Base-by-base conservation (phyloP, 1,139 yeast genomes). In the Hemisphaericaspora lyxosophila region DNA sequence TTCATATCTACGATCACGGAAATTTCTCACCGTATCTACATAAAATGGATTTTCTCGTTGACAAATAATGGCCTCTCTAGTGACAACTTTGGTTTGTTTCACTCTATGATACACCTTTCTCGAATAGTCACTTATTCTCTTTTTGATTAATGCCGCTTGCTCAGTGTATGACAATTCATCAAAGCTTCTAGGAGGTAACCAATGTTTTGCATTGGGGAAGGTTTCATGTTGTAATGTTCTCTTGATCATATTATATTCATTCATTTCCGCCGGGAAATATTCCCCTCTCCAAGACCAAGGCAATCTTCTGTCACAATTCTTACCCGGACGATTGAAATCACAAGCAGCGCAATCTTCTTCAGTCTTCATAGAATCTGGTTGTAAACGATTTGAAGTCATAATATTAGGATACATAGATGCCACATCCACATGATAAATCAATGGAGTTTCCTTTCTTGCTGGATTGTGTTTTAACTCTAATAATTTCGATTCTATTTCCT, bases 241-340 rank as follows among this genome's bases (percentile, higher is more conserved):
- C 56, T 85, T 86, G 36, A 92, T 81, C 95, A 90, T 85, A 43
- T 83, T 78, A 57, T 92, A 92, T 54, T 94, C 98, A 51, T 85
- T 89, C 78, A 81, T 82, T 57, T 87, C 84, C 0, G 97, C 89
- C 0, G 98, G 98, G 48, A 73, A 85, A 52, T 74, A 94, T 53
- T 94, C 98, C 40, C 97, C 99, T 68, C 98, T 81, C 98, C 99
- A 94, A 4, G 96, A 75, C 99, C 99, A 94, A 0, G 92, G 88
- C 41, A 94, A 66, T 43, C 94, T 69, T 56, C 98, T 72, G 52
- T 92, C 98, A 69, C 99, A 94, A 11, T 73, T 76, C 54, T 92
- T 92, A 3, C 96, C 97, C 0, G 97, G 97, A 40, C 96, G 73
- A 57, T 94, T 94, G 62, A 89, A 94, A 54, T 94, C 98, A 69